Percentiles rank a stretch among this genome's conserved stretches.
Conservation (phyloP, 2,329 filamentous ascomycete genomes). For the Monilinia vaccinii-corymbosi region DNA sequence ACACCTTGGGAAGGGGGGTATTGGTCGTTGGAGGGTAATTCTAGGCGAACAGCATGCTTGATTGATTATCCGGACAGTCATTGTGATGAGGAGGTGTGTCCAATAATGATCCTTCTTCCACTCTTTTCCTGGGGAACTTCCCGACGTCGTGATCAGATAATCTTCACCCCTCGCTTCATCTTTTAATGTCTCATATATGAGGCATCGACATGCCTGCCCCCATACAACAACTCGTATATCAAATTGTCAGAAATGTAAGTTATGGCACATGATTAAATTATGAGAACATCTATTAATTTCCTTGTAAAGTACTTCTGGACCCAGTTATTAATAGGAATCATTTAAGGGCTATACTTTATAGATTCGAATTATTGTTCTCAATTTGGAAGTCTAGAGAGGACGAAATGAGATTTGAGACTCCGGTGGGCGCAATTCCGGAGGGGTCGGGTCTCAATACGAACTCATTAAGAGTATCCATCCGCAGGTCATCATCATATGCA, state of each 20-base stretch:
- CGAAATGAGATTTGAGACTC: background rate
- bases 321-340: too few species aligned
- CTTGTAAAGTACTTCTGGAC: too few species aligned
- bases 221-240: too few species aligned
- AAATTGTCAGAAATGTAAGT: too few species aligned
- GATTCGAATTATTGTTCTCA: too few species aligned
- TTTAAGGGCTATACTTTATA: too few species aligned
- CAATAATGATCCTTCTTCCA: background rate
- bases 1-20: background rate
- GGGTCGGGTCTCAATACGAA: too few species aligned
- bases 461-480: too few species aligned
- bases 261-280: too few species aligned
- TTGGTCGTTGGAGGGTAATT: background rate
- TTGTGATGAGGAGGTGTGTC: background rate
- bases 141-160: background rate
- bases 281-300: too few species aligned
- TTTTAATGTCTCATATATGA: background rate
- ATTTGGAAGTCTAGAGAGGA: too few species aligned
- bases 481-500: background rate
- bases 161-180: background rate
- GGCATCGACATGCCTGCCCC: background rate
- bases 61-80: background rate
- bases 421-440: background rate
- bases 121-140: background rate
- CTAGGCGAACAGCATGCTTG: background rate